These are phyloP conservation scores for Volvox africanus DNA, from an alignment of 139 green algal genomes.

Conservation along the genomic window DNA sequence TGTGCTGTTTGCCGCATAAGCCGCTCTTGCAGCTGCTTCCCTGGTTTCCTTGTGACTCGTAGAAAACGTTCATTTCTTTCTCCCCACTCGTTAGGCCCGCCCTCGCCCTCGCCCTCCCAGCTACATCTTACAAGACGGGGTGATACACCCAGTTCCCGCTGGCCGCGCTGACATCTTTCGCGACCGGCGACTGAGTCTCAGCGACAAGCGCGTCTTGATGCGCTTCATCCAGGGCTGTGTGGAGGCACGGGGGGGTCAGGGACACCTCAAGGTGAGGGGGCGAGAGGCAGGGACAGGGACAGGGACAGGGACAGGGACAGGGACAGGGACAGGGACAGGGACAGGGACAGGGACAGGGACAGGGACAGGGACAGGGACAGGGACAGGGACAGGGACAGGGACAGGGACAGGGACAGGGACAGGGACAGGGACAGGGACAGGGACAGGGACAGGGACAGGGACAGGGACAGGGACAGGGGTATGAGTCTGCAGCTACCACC, in stretches of 20 bases:
- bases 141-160: conserved; percentile 73
- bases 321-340: background rate
- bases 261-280: conserved; percentile 38
- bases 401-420: too few relatives aligned
- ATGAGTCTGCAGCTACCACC: too few relatives aligned
- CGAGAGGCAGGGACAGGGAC: too few relatives aligned
- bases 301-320: too few relatives aligned
- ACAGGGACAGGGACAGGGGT: too few relatives aligned
- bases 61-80: too few relatives aligned
- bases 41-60: too few relatives aligned
- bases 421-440: conserved; percentile 51
- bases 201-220: conserved; percentile 87
- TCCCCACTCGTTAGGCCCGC: too few relatives aligned
- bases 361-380: too few relatives aligned
- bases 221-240: conserved; percentile 73
- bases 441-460: conserved; percentile 1
- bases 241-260: conserved; percentile 56
- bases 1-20: too few relatives aligned
- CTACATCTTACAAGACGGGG: conserved; percentile 60
- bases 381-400: conserved; percentile 23
- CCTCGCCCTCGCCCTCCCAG: conserved; percentile 20
- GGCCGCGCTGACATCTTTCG: conserved; percentile 86
- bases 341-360: too few relatives aligned
- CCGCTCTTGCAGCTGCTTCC: too few relatives aligned
- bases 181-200: conserved; percentile 69